Base-by-base conservation (phyloP, 495 filamentous ascomycete species). In the Penicillium angulare region DNA sequence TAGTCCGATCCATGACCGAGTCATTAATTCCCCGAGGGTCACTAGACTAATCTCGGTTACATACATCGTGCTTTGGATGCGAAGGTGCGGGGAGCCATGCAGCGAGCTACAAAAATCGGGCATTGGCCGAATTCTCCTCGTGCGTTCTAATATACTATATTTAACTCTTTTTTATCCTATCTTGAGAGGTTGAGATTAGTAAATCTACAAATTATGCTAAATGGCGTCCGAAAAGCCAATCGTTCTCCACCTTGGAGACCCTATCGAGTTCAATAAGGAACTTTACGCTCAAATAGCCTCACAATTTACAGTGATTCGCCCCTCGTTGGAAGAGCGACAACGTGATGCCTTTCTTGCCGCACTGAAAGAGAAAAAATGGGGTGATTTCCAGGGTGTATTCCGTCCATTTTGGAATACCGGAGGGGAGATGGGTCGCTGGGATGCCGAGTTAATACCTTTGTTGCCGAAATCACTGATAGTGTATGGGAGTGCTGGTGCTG, bases 371-470 rank as follows among this genome's bases (percentile, higher is more conserved):
- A 53, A 53, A 17, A 53, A 43, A 53, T 53, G 50, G 50, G 50
- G 50, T 7, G 27, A 43, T 27, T 53, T 53, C 20, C 43, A 53
- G 29, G 43, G 34, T 22, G 20, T 53, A 23, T 47, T 53, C 20
- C 50, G 50, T 36, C 43, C 50, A 9, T 53, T 53, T 26, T 53
- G 50, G 50, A 47, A 47, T 17, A 47, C 35, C 12, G 43, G 50
- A n/a, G 43, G 50, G 0, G 50, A 53, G 23, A 53, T 53, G 51
- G 51, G 51, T 9, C 43, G 51, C 9, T 53, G 51, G 51, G 51
- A 53, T 48, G 51, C 51, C 5, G 52, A 54, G 24, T 33, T 54
- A 16, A 54, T 54, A 22, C 51, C 43, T 16, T 12, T 53, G 9
- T 20, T 53, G 13, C 51, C 51, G 1, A 5, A 35, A 20, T 53